These are phyloP conservation scores for Trametes sp. DNA, from an alignment of 1,284 basidiomycete genomes.

Conservation along the genomic window DNA sequence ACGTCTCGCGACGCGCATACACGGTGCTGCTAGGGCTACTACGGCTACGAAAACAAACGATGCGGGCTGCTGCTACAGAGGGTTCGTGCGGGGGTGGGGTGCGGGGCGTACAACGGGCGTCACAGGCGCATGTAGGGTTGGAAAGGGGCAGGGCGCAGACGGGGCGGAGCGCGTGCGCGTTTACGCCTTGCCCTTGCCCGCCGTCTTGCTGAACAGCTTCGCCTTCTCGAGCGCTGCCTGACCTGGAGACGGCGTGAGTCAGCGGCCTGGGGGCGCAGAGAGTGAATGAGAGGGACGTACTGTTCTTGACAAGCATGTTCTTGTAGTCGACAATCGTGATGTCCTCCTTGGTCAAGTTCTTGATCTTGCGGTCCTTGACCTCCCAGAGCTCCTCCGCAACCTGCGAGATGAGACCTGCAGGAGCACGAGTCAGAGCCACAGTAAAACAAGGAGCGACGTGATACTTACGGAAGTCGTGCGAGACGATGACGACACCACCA, in stretches of 20 bases:
- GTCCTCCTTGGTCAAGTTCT: slow-evolving; percentile 90
- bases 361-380: slow-evolving; percentile 93
- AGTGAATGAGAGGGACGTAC: slow-evolving; percentile 47
- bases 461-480: slow-evolving; percentile 91
- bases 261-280: slow-evolving; percentile 26
- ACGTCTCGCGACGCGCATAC: slow-evolving; percentile 8
- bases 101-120: slow-evolving; percentile 16
- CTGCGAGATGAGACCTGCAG: slow-evolving; percentile 87
- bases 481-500: slow-evolving; percentile 97
- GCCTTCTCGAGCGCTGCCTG: slow-evolving; percentile 88
- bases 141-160: background rate
- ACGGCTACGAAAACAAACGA: slow-evolving; percentile 20
- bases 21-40: slow-evolving; percentile 26
- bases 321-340: slow-evolving; percentile 94
- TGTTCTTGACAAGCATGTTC: slow-evolving; percentile 76
- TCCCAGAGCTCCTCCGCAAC: slow-evolving; percentile 99
- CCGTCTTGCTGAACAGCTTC: slow-evolving; percentile 87
- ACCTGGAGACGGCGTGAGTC: slow-evolving; percentile 49
- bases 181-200: slow-evolving; percentile 61
- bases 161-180: background rate
- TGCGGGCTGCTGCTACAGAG: slow-evolving; percentile 26
- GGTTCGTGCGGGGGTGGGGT: slow-evolving; percentile 13
- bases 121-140: slow-evolving; percentile 5
- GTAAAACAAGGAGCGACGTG: background rate
- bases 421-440: background rate